Base-by-base conservation (phyloP, 2,329 filamentous ascomycete genomes). In the Colletotrichum spaethianum region DNA sequence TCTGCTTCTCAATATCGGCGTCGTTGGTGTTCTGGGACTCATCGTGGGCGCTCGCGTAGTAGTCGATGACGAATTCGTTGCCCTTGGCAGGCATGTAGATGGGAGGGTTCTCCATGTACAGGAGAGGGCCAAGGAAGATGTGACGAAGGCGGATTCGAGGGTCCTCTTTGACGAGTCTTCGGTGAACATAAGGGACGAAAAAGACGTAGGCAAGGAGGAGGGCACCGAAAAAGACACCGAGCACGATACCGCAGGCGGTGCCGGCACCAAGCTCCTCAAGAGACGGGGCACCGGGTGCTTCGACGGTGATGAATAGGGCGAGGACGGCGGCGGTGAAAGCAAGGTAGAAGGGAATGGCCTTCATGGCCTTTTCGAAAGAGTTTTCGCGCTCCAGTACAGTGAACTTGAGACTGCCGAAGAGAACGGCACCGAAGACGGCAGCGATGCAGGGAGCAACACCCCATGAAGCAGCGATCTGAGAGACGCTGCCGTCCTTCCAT, bases 171-270 rank as follows among this genome's bases (percentile, higher is more conserved):
- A 83, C 66, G 23, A 83, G 75, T 23, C 78, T 76, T 44, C 79
- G 78, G 65, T 82, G 75, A 63, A 80, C 78, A 72, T 79, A 83
- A 0, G 81, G 81, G 16, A 82, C 44, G 75, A 83, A 82, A 75
- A 82, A 82, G 62, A 78, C 66, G 64, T 79, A 79, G 7, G 77
- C 72, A 23, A 82, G 75, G 16, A 76, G 18, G 9, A 79, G 76
- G 44, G 76, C 74, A 8, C 80, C 81, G 46, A 75, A 76, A 72
- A 79, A 81, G 52, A 81, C 80, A 31, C 75, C 75, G 11, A 77
- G 42, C 3, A 79, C 75, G 56, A 81, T 77, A 14, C 75, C 77
- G 9, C 77, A 63, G 6, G 76, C 78, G n/a, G 80, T 76, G 36
- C 77, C 79, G 33, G 75, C 74, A 8, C 80, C 82, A 20, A 78